Evolutionary conservation across 2,329 filamentous ascomycete species (phyloP).

Genomic region (Fusarium denticulatum): DNA sequence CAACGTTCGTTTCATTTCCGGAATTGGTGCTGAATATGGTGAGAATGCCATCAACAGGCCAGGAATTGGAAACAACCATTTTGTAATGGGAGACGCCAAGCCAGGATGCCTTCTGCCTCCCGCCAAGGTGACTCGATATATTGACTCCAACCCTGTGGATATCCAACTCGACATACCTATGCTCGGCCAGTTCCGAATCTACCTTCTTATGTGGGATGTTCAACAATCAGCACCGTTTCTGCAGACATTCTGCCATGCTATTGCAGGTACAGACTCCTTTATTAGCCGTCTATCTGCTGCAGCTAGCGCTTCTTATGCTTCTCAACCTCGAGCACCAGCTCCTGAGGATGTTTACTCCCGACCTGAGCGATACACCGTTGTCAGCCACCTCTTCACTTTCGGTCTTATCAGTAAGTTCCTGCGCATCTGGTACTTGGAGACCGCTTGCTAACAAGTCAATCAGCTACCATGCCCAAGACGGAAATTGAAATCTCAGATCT

Average conservation of each 20-base stretch:
- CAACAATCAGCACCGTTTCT: constrained; percentile 66
- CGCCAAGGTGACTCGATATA: constrained; percentile 76
- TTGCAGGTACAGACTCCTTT: constrained; percentile 63
- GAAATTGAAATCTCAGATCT: constrained; percentile 74
- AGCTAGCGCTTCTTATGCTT: constrained; percentile 69
- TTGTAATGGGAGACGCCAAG: constrained; percentile 59
- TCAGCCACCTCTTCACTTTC: constrained; percentile 76
- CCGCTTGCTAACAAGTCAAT: constrained; percentile 20
- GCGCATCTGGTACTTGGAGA: neutral
- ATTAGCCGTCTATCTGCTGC: constrained; percentile 68
- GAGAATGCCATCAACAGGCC: constrained; percentile 62
- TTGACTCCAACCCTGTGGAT: constrained; percentile 82
- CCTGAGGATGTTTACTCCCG: constrained; percentile 73
- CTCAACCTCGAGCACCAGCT: constrained; percentile 65
- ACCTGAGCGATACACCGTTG: constrained; percentile 73
- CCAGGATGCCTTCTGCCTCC: constrained; percentile 70
- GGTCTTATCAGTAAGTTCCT: constrained; percentile 68
- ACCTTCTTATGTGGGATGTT: constrained; percentile 74
- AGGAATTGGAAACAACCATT: constrained; percentile 48
- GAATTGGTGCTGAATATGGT: constrained; percentile 71
- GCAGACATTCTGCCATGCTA: constrained; percentile 64
- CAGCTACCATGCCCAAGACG: constrained; percentile 68
- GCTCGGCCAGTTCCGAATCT: constrained; percentile 80
- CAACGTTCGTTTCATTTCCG: constrained; percentile 79
- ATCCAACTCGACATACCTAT: constrained; percentile 82